Base-by-base conservation (phyloP, 257 asterid species). In the Gardenia jasminoides region DNA sequence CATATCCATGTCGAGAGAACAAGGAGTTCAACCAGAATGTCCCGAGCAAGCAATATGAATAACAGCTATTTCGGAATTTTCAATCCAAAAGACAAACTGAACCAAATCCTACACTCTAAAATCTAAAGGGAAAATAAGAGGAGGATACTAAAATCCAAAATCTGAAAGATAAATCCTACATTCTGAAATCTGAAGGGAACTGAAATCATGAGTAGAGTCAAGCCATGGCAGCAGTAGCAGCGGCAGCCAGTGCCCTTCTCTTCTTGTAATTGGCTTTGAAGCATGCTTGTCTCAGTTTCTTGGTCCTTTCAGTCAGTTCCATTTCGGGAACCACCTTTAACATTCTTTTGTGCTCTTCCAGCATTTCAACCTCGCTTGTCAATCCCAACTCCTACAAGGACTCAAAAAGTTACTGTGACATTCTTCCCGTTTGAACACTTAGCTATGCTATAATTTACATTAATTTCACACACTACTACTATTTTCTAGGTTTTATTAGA, bases 221-320 rank as follows among this genome's bases (percentile, higher is more conserved):
- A 46, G n/a, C 11, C 8, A 64, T 3, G 24, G 47, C 52, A 54
- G 50, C 64, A 30, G 76, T 46, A 30, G 76, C 76, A 52, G 77
- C 68, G 46, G 54, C 50, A 33, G 74, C 36, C 41, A 82, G 75
- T 3, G 95, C 83, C 77, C 91, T 92, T 89, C 97, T 91, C 89
- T 85, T 94, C 83, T 94, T 94, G 89, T 92, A 92, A 73, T 90
- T 94, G 62, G 97, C 98, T 86, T 94, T 92, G 91, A 94, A 94
- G 73, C 97, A 94, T 30, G 97, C 93, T 84, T 94, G 97, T 50
- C 98, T 83, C 75, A 94, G 74, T 74, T 82, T 94, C 92, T 92
- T 94, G 0, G 97, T 91, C 75, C 90, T 90, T 59, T 91, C 97
- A 62, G 88, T 92, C 70, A 94, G 67, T 78, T 91, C 97, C 95